phyloP scores from a whole-genome alignment of 345 rosid genomes.

The Corymbia maculata region DNA sequence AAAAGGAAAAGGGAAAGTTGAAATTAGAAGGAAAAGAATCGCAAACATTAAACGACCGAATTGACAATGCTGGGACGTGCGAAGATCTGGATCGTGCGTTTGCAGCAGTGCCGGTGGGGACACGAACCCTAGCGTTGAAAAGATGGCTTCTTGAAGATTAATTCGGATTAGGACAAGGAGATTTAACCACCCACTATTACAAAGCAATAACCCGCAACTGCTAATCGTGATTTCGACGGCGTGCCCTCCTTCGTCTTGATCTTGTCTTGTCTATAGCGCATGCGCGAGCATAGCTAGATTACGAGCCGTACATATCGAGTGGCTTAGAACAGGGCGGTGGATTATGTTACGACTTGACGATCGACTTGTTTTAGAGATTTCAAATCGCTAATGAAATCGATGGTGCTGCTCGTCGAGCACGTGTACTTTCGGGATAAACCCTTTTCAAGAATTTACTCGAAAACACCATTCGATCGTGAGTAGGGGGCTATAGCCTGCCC shows the following conservation, averaged over 20 bases:
- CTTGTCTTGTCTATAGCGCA: not conserved
- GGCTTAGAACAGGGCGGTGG: too few relatives aligned
- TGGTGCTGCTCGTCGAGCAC: not conserved
- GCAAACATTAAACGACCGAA: not conserved
- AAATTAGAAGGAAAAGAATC: not conserved
- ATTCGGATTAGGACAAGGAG: not conserved
- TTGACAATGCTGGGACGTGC: not conserved
- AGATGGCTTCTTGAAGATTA: not conserved
- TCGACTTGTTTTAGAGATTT: too few relatives aligned
- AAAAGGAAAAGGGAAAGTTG: not conserved
- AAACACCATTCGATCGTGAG: too few relatives aligned
- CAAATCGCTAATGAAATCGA: not conserved
- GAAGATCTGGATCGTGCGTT: too few relatives aligned
- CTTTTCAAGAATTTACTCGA: too few relatives aligned
- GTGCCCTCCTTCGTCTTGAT: not conserved
- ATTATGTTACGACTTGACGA: too few relatives aligned
- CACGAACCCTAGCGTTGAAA: not conserved
- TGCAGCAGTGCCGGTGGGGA: not conserved
- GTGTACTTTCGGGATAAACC: too few relatives aligned
- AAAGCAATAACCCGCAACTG: not conserved
- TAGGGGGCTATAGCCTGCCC: too few relatives aligned
- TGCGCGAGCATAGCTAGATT: not conserved
- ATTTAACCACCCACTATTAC: not conserved
- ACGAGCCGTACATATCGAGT: not conserved
- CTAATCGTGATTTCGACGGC: not conserved